Percentiles rank a stretch among this genome's conserved stretches.
These are phyloP conservation scores for Blakeslea trispora DNA, from an alignment of 371 early-diverging fungal species.

Conservation along the genomic window DNA sequence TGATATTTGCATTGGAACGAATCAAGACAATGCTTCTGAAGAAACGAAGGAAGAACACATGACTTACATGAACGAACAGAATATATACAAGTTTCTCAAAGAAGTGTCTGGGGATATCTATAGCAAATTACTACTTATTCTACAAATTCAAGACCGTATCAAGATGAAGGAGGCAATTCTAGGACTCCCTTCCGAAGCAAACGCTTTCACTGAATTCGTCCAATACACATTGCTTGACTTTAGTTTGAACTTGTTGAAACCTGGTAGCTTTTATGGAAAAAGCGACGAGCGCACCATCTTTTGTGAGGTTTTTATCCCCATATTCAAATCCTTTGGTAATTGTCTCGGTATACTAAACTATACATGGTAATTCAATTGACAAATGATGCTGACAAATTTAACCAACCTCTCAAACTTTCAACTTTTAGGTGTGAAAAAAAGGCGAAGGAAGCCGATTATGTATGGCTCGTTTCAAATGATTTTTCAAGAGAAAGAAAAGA, in stretches of 20 bases:
- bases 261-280: conserved; percentile 11
- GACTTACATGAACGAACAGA: conserved; percentile 13
- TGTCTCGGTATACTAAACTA: conserved; percentile 7
- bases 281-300: conserved; percentile 21
- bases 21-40: conserved; percentile 11
- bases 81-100: conserved; percentile 15
- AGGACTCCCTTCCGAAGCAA: conserved; percentile 15
- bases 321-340: conserved; percentile 26
- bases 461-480: conserved; percentile 15
- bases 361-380: conserved; percentile 14
- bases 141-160: conserved; percentile 13
- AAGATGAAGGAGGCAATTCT: conserved; percentile 14
- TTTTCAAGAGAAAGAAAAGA: conserved; percentile 11
- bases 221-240: conserved; percentile 21
- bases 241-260: conserved; percentile 14
- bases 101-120: conserved; percentile 14
- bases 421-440: conserved; percentile 26
- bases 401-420: conserved; percentile 6
- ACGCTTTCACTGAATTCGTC: conserved; percentile 19
- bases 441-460: conserved; percentile 21
- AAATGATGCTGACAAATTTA: conserved; percentile 4
- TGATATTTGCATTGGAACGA: conserved; percentile 19
- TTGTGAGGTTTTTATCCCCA: conserved; percentile 23
- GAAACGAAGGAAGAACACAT: conserved; percentile 16
- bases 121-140: conserved; percentile 14